Evolutionary conservation across 2,329 filamentous ascomycete genomes (phyloP).

Genomic region (Nemania sp.): DNA sequence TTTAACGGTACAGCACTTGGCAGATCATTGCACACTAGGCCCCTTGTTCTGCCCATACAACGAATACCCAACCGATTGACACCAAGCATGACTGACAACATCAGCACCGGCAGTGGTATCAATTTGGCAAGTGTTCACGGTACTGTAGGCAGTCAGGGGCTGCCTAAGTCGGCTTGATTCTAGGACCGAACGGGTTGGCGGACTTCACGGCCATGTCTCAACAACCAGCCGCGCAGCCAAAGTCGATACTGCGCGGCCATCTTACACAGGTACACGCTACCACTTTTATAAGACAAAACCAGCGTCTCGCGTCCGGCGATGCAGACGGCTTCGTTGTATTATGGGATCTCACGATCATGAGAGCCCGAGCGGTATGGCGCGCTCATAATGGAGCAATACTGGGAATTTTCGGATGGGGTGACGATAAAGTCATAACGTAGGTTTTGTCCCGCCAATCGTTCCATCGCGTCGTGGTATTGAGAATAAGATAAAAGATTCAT

Average conservation of each 20-base stretch:
- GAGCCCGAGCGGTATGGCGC: slow-evolving; percentile 82
- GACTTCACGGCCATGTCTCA: slow-evolving; percentile 30
- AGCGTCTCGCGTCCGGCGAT: slow-evolving; percentile 81
- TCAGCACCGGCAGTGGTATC: no score
- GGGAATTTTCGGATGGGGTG: slow-evolving; percentile 70
- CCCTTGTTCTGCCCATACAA: no score
- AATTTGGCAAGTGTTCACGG: background rate
- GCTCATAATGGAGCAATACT: slow-evolving; percentile 80
- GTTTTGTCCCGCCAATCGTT: slow-evolving; percentile 41
- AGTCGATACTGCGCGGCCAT: slow-evolving; percentile 81
- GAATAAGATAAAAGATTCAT: slow-evolving; percentile 9
- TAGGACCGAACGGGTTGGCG: background rate
- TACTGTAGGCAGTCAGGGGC: background rate
- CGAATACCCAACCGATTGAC: no score
- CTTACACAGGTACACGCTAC: slow-evolving; percentile 76
- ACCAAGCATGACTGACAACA: no score
- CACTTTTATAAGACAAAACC: slow-evolving; percentile 72
- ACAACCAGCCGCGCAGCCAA: slow-evolving; percentile 48
- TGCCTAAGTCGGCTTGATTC: background rate
- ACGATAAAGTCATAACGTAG: slow-evolving; percentile 81
- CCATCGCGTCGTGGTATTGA: background rate
- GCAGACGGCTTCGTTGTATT: slow-evolving; percentile 85
- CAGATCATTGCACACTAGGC: no score
- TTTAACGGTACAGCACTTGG: no score
- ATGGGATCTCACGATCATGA: slow-evolving; percentile 83